These are phyloP conservation scores for Fusarium liriodendri DNA, from an alignment of 2,329 filamentous ascomycete genomes.

Conservation along the genomic window DNA sequence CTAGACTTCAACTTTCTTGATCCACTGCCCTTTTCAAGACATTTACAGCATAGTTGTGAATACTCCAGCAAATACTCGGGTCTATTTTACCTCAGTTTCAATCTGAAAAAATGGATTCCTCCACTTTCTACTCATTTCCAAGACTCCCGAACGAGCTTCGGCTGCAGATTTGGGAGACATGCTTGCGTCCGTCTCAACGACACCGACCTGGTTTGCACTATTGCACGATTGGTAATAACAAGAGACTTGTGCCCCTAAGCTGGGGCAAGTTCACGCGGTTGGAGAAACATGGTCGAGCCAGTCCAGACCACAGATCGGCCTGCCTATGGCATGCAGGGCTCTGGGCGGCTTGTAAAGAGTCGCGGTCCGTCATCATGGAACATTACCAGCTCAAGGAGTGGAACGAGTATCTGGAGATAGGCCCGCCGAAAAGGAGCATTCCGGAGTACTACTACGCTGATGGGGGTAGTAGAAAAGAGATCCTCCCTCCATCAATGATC, in stretches of 20 bases:
- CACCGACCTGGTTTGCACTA: not conserved
- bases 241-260: not conserved
- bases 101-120: not conserved
- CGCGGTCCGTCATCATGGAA: constrained; percentile 6
- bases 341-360: constrained; percentile 6
- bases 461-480: not conserved
- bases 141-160: not conserved
- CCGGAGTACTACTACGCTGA: not conserved
- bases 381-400: not conserved
- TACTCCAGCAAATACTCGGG: too few relatives aligned
- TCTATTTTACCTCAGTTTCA: too few relatives aligned
- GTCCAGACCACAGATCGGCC: not conserved
- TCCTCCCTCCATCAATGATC: not conserved
- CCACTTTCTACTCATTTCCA: not conserved
- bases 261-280: not conserved
- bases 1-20: too few relatives aligned
- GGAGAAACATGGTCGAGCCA: too few relatives aligned
- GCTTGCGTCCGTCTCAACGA: not conserved
- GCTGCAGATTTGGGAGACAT: not conserved
- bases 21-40: too few relatives aligned
- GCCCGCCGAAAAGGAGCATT: not conserved
- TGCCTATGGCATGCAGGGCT: constrained; percentile 1
- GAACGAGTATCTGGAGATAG: not conserved
- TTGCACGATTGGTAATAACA: not conserved
- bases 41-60: too few relatives aligned